A percentile compares a stretch with the other conserved stretches of the same genome.
Conservation (phyloP, 305 asterid species). For the Solanum aculeatissimum region DNA sequence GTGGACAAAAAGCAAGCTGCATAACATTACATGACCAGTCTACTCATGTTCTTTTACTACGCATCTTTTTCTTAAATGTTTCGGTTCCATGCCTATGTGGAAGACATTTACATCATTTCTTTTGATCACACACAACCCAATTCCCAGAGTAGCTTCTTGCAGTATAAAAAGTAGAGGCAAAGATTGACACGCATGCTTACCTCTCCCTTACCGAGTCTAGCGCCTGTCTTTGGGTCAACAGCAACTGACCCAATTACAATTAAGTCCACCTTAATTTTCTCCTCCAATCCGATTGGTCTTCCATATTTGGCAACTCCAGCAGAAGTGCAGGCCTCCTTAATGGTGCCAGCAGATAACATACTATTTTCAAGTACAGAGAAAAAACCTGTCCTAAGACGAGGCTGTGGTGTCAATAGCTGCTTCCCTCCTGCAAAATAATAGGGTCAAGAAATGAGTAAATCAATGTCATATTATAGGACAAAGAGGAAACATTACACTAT, state of each 20-base stretch:
- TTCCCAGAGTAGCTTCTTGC: background rate
- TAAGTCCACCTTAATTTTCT: conserved; percentile 79
- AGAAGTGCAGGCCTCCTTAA: conserved; percentile 88
- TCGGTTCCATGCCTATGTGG: background rate
- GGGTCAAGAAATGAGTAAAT: background rate
- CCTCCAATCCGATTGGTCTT: conserved; percentile 73
- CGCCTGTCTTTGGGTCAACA: conserved; percentile 84
- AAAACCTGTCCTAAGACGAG: conserved; percentile 91
- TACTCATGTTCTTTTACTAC: background rate
- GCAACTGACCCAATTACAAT: conserved; percentile 94
- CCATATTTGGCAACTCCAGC: conserved; percentile 91
- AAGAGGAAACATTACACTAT: background rate
- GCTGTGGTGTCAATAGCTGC: conserved; percentile 87
- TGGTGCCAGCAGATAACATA: conserved; percentile 38
- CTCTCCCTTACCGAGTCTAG: conserved; percentile 99
- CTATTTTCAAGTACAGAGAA: conserved; percentile 68
- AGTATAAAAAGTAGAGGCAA: background rate
- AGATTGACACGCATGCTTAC: conserved; percentile 14
- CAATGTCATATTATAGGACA: background rate
- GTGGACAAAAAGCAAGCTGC: background rate
- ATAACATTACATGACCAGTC: background rate
- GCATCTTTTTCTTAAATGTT: background rate
- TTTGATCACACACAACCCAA: background rate
- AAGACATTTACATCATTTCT: background rate
- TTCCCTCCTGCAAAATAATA: conserved; percentile 43